Conservation (phyloP, 2,329 filamentous ascomycete genomes). For the Juglanconis sp. region DNA sequence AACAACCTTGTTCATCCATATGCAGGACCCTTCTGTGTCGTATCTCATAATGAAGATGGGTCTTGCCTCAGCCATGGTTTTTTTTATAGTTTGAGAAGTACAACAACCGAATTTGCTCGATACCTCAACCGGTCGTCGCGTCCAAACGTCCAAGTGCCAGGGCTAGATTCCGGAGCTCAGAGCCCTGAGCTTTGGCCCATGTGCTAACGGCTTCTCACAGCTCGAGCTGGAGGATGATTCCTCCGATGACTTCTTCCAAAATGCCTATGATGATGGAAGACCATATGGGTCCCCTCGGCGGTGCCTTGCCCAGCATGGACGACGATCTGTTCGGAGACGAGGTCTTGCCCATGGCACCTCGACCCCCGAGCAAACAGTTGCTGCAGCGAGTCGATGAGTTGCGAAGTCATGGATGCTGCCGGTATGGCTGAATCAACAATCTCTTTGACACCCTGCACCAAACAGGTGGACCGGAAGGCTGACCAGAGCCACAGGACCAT, state of each 20-base stretch:
- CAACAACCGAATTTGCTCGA: not conserved
- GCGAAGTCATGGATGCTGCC: constrained; percentile 71
- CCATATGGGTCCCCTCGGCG: constrained; percentile 51
- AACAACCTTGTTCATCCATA: not conserved
- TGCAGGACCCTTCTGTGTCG: not conserved
- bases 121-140: not conserved
- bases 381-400: constrained; percentile 74
- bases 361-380: constrained; percentile 62
- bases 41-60: too few species aligned
- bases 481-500: constrained; percentile 56
- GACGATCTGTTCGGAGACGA: constrained; percentile 48
- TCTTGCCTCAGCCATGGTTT: not conserved
- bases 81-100: not conserved
- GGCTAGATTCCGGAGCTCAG: too few species aligned
- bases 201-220: not conserved
- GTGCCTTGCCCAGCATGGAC: constrained; percentile 65
- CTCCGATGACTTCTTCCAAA: constrained; percentile 29
- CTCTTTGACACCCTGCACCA: not conserved
- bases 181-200: not conserved
- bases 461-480: constrained; percentile 10
- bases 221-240: not conserved
- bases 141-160: not conserved
- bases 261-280: constrained; percentile 56
- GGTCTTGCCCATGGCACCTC: constrained; percentile 37
- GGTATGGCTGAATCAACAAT: constrained; percentile 51